Base-by-base conservation (phyloP, 192 early-diverging fungal genomes). In the Allomyces arbusculus region DNA sequence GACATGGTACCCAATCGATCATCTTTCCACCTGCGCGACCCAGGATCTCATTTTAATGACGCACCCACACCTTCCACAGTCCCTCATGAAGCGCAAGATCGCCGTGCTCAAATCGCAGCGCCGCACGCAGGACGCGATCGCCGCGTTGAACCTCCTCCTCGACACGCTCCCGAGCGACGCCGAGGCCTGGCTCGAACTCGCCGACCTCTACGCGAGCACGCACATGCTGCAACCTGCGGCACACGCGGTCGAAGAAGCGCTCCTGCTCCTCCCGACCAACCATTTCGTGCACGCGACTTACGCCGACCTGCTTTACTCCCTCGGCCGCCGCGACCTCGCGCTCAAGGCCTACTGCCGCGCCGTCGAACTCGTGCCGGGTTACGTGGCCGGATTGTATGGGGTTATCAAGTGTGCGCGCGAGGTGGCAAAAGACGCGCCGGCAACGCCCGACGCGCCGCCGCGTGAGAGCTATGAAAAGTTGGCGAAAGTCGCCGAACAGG, bases 141-240 rank as follows among this genome's bases (percentile, higher is more conserved):
- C 67, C 28, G 40, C 16, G 16, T 70, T 83, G 10, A 66, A 67
- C 10, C 28, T 61, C n/a, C 77, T 79, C 62, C 66, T 79, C 58
- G 82, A 83, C 65, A 68, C 70, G 24, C 78, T 75, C 61, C 68
- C 73, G 64, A 64, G 69, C 24, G 82, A 83, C 69, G 71, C 72
- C 43, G 82, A 83, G 62, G 80, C 70, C n/a, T 83, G 82, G 82
- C 64, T 70, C 0, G 68, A 74, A 61, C 74, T 83, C 12, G 70
- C 75, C 16, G 58, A 62, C 19, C 68, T 80, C 44, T 83, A 83
- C 64, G 65, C 78, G 23, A 65, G 43, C 33, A 69, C 68, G 26
- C 22, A 65, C 45, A 72, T 78, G 75, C 75, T 69, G 43, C 72
- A 73, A 61, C 78, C 80, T 67, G 80, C 82, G 20, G 71, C 69